Evolutionary conservation across 441 rosid genomes (phyloP).

Genomic region (Jatropha podagrica): DNA sequence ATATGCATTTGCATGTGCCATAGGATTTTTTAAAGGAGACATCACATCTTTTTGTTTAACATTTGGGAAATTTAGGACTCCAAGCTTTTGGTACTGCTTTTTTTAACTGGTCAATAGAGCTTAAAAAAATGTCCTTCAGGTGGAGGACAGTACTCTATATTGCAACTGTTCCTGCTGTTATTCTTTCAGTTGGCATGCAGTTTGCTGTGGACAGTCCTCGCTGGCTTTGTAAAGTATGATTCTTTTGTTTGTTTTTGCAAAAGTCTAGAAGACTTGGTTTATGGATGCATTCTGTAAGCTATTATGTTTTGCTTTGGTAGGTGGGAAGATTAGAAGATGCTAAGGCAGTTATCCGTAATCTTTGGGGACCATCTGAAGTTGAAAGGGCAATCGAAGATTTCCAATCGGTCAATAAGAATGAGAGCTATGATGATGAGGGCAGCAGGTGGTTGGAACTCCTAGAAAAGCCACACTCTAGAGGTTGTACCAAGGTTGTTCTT

Average conservation of each 20-base stretch:
- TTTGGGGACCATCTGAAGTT: slow-evolving; percentile 74
- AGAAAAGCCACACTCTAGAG: slow-evolving; percentile 79
- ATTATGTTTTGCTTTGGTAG: slow-evolving; percentile 30
- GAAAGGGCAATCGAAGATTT: slow-evolving; percentile 56
- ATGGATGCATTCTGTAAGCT: slow-evolving; percentile 16
- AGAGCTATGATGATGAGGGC: slow-evolving; percentile 49
- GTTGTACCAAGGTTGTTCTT: slow-evolving; percentile 58
- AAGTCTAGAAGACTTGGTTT: slow-evolving; percentile 15
- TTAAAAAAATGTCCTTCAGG: slow-evolving; percentile 44
- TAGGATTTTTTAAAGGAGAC: neutral
- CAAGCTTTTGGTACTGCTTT: neutral
- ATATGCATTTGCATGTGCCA: neutral
- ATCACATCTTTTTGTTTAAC: neutral
- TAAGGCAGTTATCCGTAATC: slow-evolving; percentile 44
- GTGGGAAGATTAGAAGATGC: slow-evolving; percentile 64
- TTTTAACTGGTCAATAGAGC: neutral
- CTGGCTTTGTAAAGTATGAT: slow-evolving; percentile 74
- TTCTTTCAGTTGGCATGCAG: slow-evolving; percentile 70
- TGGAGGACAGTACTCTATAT: slow-evolving; percentile 73
- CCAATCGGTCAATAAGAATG: slow-evolving; percentile 50
- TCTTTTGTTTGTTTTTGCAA: slow-evolving; percentile 14
- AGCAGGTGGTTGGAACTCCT: slow-evolving; percentile 71
- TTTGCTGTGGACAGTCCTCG: slow-evolving; percentile 84
- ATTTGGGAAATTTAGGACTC: neutral
- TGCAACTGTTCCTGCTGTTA: slow-evolving; percentile 59